Percentiles rank a stretch among this genome's conserved stretches.
phyloP scores from a whole-genome alignment of 805 yeast species.

The Cyberlindnera euphorbiiphila region DNA sequence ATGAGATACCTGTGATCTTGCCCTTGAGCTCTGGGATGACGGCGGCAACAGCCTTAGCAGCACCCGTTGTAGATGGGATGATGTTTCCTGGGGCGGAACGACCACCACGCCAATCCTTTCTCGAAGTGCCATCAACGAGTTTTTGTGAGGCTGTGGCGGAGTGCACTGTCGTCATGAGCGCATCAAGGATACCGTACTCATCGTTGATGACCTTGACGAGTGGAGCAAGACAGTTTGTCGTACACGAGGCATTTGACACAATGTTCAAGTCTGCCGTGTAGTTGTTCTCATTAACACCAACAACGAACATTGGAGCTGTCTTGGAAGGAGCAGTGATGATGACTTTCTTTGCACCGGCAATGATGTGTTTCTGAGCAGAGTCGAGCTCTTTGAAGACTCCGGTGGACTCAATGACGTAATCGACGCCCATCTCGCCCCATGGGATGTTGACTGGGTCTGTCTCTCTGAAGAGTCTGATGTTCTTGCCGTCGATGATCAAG shows the following conservation, averaged over 20 bases:
- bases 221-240: slow-evolving; percentile 74
- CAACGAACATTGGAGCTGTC: slow-evolving; percentile 71
- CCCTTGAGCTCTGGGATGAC: slow-evolving; percentile 70
- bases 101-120: slow-evolving; percentile 81
- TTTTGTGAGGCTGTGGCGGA: slow-evolving; percentile 70
- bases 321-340: slow-evolving; percentile 69
- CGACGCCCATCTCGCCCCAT: slow-evolving; percentile 62
- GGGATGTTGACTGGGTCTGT: slow-evolving; percentile 66
- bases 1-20: slow-evolving; percentile 69
- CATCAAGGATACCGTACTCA: slow-evolving; percentile 65
- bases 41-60: slow-evolving; percentile 74
- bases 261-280: slow-evolving; percentile 55
- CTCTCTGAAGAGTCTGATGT: slow-evolving; percentile 52
- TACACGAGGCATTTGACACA: slow-evolving; percentile 69
- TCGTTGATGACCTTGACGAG: slow-evolving; percentile 67
- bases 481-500: slow-evolving; percentile 50
- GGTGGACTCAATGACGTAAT: slow-evolving; percentile 65
- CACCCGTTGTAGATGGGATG: slow-evolving; percentile 74
- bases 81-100: slow-evolving; percentile 74
- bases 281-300: slow-evolving; percentile 63
- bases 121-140: slow-evolving; percentile 75
- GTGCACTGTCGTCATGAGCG: slow-evolving; percentile 74
- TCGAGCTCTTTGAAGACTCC: slow-evolving; percentile 67
- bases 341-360: slow-evolving; percentile 72
- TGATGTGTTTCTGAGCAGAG: slow-evolving; percentile 65